Evolutionary conservation across 129 eudicot species (phyloP), one percentile per base, ranked within the genome.

Genomic region (Solidago caesia): DNA sequence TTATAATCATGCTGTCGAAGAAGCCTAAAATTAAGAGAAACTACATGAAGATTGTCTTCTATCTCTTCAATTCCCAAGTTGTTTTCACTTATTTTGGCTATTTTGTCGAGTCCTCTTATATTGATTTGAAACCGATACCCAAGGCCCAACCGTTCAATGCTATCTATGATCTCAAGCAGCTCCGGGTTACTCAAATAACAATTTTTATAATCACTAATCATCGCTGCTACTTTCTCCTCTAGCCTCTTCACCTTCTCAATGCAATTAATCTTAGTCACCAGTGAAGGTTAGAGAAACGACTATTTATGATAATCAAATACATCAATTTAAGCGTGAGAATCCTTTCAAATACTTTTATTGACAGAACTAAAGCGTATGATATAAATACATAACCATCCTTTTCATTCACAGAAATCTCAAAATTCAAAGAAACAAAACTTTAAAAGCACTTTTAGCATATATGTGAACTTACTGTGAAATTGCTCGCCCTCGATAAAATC

Each of bases 1-100:
- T 58, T 27, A 44, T 16, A 73, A 73, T 55, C 51, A 44, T 73
- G 77, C 44, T 73, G 44, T 73, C 77, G 26, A 25, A 71, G 75
- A 51, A 60, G 64, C 46, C 51, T 55, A 44, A 53, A 71, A 29
- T 55, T 71, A 6, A 71, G 51, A 53, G 64, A 71, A 13, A 6
- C 33, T 11, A 14, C 64, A 52, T 71, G 48, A 27, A 53, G 27
- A 53, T 16, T 48, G 39, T 48, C 42, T 33, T 62, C 67, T 49
- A 21, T 33, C 4, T 21, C 73, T 48, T 61, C 44, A 61, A 8
- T 2, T 61, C 5, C 67, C 12, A 61, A 29, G n/a, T 7, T 29
- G 11, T 29, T 61, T 61, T 61, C 67, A 61, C 29, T 61, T 29
- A 11, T 61, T 7, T 6, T 7, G 5, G 43, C 66, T 64, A 33